Conservation (phyloP, 75 land plant genomes). For the Gnetum montanum region DNA sequence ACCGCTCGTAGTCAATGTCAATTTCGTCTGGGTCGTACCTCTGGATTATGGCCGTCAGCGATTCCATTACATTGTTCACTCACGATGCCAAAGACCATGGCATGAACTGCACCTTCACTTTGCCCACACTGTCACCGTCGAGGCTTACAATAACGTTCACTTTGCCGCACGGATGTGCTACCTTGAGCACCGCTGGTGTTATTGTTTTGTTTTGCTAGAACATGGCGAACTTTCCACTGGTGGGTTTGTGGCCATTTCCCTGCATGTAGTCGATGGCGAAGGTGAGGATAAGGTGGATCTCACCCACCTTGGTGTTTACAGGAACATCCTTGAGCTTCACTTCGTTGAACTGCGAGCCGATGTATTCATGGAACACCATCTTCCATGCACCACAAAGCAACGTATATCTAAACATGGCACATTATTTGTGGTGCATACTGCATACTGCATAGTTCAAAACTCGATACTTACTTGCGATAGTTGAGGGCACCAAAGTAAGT, state of each 20-base stretch:
- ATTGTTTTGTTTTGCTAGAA: constrained; percentile 1
- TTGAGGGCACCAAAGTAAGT: no score
- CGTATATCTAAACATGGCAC: no score
- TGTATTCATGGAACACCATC: not conserved
- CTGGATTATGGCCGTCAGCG: constrained; percentile 29
- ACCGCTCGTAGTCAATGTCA: constrained; percentile 45
- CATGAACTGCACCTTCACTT: not conserved
- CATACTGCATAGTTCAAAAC: no score
- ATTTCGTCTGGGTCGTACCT: constrained; percentile 27
- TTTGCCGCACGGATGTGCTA: not conserved
- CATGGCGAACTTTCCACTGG: constrained; percentile 2
- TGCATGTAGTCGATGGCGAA: constrained; percentile 8
- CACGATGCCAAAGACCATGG: constrained; percentile 6
- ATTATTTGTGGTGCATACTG: no score
- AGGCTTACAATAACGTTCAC: constrained; percentile 8
- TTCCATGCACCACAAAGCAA: not conserved
- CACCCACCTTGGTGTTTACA: not conserved
- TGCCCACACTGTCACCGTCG: not conserved
- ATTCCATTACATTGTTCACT: constrained; percentile 22
- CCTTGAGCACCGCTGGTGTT: not conserved
- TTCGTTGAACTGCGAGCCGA: constrained; percentile 1
- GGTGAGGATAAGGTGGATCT: constrained; percentile 1
- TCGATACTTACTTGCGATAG: no score
- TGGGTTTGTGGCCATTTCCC: not conserved
- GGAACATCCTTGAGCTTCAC: constrained; percentile 23